Evolutionary conservation across 257 asterid species (phyloP).

Genomic region (Nicotiana paniculata): DNA sequence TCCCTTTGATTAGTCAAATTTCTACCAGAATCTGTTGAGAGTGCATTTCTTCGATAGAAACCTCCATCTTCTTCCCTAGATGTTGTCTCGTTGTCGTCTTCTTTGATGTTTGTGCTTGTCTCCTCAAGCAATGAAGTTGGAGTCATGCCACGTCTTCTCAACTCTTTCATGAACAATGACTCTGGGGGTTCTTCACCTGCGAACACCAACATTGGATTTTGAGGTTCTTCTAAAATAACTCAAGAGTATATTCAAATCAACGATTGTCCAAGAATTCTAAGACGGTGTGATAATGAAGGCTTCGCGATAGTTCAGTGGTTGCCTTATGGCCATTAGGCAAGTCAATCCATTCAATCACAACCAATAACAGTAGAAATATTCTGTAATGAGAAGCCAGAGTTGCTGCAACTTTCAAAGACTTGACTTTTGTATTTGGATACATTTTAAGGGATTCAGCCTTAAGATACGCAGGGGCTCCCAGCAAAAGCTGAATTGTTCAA

Average conservation of each 20-base stretch:
- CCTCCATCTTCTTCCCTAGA: conserved; percentile 85
- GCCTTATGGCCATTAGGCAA: neutral
- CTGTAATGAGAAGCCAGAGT: neutral
- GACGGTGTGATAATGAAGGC: neutral
- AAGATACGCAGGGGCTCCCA: neutral
- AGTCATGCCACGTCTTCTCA: conserved; percentile 80
- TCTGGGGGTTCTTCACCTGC: conserved; percentile 96
- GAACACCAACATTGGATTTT: conserved; percentile 4
- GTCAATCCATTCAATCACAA: neutral
- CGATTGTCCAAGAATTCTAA: neutral
- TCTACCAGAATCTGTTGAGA: conserved; percentile 43
- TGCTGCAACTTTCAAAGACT: neutral
- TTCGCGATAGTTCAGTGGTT: neutral
- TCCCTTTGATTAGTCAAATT: conserved; percentile 64
- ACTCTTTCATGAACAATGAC: conserved; percentile 85
- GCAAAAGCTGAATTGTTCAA: neutral
- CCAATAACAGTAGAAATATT: neutral
- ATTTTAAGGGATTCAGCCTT: too few species aligned
- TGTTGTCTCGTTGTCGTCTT: conserved; percentile 36
- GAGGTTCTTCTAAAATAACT: neutral
- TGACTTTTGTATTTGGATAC: too few species aligned
- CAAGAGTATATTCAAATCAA: neutral
- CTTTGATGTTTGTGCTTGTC: conserved; percentile 38
- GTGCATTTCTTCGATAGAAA: conserved; percentile 50
- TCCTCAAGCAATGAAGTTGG: conserved; percentile 90